A percentile compares a stretch with the other conserved stretches of the same genome.
These are phyloP conservation scores for Brassica nigra DNA, from an alignment of 345 rosid genomes.

Conservation along the genomic window DNA sequence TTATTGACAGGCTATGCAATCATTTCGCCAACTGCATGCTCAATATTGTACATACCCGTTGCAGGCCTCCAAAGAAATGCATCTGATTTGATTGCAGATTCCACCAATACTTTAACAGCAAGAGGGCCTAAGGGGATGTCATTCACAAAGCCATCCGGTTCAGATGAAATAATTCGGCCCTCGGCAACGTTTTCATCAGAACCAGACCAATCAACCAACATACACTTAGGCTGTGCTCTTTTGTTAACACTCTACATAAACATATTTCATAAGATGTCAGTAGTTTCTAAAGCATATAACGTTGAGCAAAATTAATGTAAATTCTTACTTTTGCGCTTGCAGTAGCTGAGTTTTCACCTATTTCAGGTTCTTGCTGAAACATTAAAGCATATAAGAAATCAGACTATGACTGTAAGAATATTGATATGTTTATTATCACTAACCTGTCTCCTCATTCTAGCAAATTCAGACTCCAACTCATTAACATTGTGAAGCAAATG, in stretches of 20 bases:
- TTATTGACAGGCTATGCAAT: background rate
- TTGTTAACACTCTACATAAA: background rate
- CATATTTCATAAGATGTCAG: background rate
- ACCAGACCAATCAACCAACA: background rate
- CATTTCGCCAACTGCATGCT: background rate
- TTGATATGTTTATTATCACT: background rate
- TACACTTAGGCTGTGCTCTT: background rate
- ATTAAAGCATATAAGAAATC: background rate
- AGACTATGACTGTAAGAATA: background rate
- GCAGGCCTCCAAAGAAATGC: constrained; percentile 2
- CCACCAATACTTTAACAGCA: background rate
- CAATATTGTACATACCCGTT: background rate
- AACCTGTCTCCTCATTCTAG: background rate
- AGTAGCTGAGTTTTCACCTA: constrained; percentile 3
- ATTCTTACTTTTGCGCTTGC: background rate
- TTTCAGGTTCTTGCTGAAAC: background rate
- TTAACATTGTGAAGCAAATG: background rate
- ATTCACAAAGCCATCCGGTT: background rate
- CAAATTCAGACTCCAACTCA: background rate
- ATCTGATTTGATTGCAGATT: background rate
- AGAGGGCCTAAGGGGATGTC: background rate
- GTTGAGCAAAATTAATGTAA: background rate
- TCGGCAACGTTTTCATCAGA: background rate
- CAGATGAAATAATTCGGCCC: background rate
- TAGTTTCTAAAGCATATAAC: background rate